Evolutionary conservation across 371 early-diverging fungal genomes (phyloP), one percentile per base, ranked within the genome.

Genomic region (Phascolomyces articulosus): DNA sequence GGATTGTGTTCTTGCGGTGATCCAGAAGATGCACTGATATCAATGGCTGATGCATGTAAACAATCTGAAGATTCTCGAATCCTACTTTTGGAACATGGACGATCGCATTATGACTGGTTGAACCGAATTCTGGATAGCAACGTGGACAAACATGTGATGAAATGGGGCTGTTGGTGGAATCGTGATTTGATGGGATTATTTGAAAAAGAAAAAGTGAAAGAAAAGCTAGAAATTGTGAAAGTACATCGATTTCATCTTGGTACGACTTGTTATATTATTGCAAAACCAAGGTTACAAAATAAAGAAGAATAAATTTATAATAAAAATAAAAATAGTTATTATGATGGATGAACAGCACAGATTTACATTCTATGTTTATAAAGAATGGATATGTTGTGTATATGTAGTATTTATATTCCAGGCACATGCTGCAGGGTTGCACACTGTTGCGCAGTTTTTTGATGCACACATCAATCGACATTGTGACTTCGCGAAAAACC

Each of bases 91-190:
- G 93, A 95, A 69, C 95, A 95, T 65, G 95, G 95, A 0, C 78
- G 88, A 24, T 81, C 85, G 6, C 68, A 77, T 53, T 88, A 85
- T 72, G 82, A 77, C 18, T 91, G 86, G 79, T 67, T 93, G 62
- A 89, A 94, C 73, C 70, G 77, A 7, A 71, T 87, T 34, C 73
- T 94, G 64, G 92, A 93, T 44, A 89, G 83, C 61, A 83, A 86
- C 58, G 84, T 92, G 8, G 80, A 79, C 40, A 83, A 78, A 24
- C 95, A 94, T 76, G 92, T 91, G 11, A 68, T 78, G 55, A 80
- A 83, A 66, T 95, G 93, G 90, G 95, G 94, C 0, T 95, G 95
- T 65, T 93, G 92, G 86, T 95, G 90, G 90, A 93, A 95, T 63
- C 69, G 94, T n/a, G 92, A 93, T 67, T 83, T 95, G 60, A 85